Conservation (phyloP, 75 land plant genomes). For the Gnetum montanum region DNA sequence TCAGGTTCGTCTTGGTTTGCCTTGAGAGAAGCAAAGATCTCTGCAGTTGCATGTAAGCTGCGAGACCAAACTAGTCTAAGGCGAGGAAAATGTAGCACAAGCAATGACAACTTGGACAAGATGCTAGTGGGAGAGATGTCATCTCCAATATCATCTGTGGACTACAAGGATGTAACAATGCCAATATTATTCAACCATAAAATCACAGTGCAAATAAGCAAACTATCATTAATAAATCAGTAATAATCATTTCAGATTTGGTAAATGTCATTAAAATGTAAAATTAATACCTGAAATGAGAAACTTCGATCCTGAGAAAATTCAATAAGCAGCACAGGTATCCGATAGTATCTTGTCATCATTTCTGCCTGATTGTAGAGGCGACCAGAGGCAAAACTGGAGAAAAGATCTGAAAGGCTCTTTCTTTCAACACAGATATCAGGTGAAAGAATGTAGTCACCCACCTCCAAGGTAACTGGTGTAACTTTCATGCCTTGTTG, state of each 20-base stretch:
- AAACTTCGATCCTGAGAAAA: slow-evolving; percentile 98
- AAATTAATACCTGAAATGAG: slow-evolving; percentile 97
- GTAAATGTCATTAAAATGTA: too few relatives aligned
- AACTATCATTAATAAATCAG: neutral
- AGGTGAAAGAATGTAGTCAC: slow-evolving; percentile 97
- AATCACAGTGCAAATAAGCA: neutral
- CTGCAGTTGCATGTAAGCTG: slow-evolving; percentile 98
- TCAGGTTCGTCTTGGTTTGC: slow-evolving; percentile 99
- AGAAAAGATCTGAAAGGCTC: slow-evolving; percentile 80
- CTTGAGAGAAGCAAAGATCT: slow-evolving; percentile 82
- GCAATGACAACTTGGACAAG: slow-evolving; percentile 81
- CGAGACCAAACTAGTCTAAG: slow-evolving; percentile 98
- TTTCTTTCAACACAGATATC: slow-evolving; percentile 95
- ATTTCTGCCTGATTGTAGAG: slow-evolving; percentile 95
- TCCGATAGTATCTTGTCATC: slow-evolving; percentile 83
- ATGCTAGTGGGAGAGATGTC: slow-evolving; percentile 77
- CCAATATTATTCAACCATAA: neutral
- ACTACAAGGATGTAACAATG: slow-evolving; percentile 55
- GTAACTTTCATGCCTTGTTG: slow-evolving; percentile 90
- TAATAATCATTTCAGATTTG: too few relatives aligned
- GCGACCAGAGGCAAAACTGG: slow-evolving; percentile 88
- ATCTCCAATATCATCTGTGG: slow-evolving; percentile 93
- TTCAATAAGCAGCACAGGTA: slow-evolving; percentile 96
- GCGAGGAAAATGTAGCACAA: slow-evolving; percentile 95
- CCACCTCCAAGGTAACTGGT: slow-evolving; percentile 93